Evolutionary conservation across 129 eudicot species (phyloP).

Genomic region (Centella asiatica): DNA sequence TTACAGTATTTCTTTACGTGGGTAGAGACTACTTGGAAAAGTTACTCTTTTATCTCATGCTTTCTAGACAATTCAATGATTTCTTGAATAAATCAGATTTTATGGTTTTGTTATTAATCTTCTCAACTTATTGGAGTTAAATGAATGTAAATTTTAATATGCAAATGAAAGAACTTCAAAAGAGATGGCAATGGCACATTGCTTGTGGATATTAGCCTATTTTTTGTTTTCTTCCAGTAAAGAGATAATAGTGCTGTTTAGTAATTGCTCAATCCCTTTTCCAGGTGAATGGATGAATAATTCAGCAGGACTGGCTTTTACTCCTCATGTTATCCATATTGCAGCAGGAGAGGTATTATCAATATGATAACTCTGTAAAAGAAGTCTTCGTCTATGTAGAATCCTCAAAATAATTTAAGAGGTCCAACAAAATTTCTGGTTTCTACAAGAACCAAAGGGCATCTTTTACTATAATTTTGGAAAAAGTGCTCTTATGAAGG

Average conservation of each 20-base stretch:
- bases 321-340: conserved; percentile 72
- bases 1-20: too few species aligned
- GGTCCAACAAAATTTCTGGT: too few species aligned
- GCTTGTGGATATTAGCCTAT: too few species aligned
- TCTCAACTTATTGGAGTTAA: not conserved
- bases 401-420: not conserved
- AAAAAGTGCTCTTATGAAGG: not conserved
- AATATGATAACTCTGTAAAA: not conserved
- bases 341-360: conserved; percentile 62
- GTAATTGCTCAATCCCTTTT: conserved; percentile 3
- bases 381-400: not conserved
- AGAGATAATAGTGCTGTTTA: not conserved
- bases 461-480: not conserved
- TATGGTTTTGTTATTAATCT: not conserved
- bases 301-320: conserved; percentile 85
- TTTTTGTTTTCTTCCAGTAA: not conserved
- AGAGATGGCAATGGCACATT: too few species aligned
- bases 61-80: not conserved
- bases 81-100: not conserved
- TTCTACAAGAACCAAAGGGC: not conserved
- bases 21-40: not conserved
- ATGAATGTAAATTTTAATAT: too few species aligned
- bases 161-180: too few species aligned
- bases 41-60: not conserved
- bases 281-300: conserved; percentile 91